Evolutionary conservation across 1,284 basidiomycete genomes (phyloP).

Genomic region (Apiotrichum domesticum): DNA sequence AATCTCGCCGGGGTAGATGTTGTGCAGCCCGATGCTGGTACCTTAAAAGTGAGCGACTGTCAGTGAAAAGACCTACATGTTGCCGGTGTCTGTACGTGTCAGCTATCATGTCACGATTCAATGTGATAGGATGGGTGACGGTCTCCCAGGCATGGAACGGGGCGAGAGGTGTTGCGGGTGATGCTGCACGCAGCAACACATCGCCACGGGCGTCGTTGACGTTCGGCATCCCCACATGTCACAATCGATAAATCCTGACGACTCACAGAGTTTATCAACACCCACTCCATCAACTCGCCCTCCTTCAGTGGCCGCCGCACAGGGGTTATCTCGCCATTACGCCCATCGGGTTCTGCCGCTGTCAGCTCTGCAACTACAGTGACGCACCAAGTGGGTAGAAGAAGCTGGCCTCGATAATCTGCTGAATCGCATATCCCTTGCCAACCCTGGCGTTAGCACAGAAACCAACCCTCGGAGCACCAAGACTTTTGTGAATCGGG

Average conservation of each 20-base stretch:
- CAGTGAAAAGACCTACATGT: conserved; percentile 54
- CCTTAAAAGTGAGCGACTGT: neutral
- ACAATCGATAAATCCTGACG: no score
- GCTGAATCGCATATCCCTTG: conserved; percentile 76
- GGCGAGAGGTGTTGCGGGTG: no score
- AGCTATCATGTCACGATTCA: neutral
- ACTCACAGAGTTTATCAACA: conserved; percentile 74
- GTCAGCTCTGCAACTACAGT: neutral
- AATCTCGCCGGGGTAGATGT: conserved; percentile 73
- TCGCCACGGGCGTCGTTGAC: no score
- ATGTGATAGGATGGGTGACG: no score
- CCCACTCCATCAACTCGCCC: conserved; percentile 78
- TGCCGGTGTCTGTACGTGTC: conserved; percentile 64
- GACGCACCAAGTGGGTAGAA: conserved; percentile 68
- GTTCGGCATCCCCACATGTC: no score
- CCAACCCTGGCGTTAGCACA: conserved; percentile 49
- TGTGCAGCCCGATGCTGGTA: conserved; percentile 79
- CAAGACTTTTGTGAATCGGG: conserved; percentile 85
- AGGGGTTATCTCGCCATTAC: conserved; percentile 60
- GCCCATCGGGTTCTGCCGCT: conserved; percentile 54
- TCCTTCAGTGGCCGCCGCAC: conserved; percentile 61
- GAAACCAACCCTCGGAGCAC: conserved; percentile 36
- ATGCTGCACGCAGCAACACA: no score
- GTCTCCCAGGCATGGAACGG: no score
- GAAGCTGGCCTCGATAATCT: conserved; percentile 66